Percentiles rank a stretch among this genome's conserved stretches.
phyloP scores from a whole-genome alignment of 2,329 filamentous ascomycete genomes.

The Periglandula ipomoeae region DNA sequence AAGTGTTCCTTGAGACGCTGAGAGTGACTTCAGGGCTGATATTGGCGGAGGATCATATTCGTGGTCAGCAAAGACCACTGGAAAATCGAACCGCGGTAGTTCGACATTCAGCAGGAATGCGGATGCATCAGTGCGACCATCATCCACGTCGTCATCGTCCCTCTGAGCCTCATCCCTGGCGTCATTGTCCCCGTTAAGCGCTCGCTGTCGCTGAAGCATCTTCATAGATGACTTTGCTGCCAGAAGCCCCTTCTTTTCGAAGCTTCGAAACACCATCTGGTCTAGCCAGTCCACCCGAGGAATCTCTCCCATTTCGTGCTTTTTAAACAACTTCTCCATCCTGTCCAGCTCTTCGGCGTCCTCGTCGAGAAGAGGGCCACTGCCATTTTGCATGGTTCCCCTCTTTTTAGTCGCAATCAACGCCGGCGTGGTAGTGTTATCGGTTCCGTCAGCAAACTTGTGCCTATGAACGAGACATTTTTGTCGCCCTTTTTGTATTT shows the following conservation, averaged over 20 bases:
- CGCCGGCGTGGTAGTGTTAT: conserved; percentile 65
- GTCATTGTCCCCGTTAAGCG: conserved; percentile 29
- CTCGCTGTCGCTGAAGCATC: conserved; percentile 40
- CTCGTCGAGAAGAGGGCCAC: conserved; percentile 49
- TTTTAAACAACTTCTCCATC: conserved; percentile 85
- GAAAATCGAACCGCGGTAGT: conserved; percentile 89
- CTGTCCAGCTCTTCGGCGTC: conserved; percentile 80
- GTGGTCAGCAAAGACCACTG: conserved; percentile 88
- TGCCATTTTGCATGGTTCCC: conserved; percentile 39
- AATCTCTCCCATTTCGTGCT: conserved; percentile 97
- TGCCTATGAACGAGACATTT: conserved; percentile 82
- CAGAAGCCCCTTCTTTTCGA: conserved; percentile 66
- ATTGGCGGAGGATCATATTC: conserved; percentile 83
- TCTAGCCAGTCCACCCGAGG: conserved; percentile 91
- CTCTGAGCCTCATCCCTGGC: conserved; percentile 19
- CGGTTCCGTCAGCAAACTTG: conserved; percentile 75
- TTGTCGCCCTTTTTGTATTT: conserved; percentile 82
- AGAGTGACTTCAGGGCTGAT: conserved; percentile 57
- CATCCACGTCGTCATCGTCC: conserved; percentile 21
- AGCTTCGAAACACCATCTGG: conserved; percentile 81
- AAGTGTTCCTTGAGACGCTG: conserved; percentile 53
- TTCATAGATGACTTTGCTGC: conserved; percentile 56
- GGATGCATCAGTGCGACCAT: conserved; percentile 39
- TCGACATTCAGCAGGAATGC: conserved; percentile 83
- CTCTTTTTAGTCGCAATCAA: conserved; percentile 50